Base-by-base conservation (phyloP, 1,139 yeast genomes). In the Saccharomyces hybrid region DNA sequence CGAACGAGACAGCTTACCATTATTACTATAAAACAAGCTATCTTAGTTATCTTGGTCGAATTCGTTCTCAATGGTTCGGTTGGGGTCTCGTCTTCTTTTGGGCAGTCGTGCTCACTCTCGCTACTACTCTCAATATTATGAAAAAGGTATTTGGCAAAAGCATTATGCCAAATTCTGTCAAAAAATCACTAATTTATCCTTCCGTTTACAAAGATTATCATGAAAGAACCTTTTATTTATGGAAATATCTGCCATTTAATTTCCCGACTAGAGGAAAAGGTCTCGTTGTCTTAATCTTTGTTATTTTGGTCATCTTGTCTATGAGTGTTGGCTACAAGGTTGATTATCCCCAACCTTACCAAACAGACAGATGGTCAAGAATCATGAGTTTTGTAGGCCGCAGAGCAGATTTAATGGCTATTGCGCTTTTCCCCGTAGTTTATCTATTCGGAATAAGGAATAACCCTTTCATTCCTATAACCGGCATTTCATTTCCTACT, bases 391-490 rank as follows among this genome's bases (percentile, higher is more conserved):
- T 81, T 60, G 72, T 82, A 48, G 81, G 80, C 49, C 83, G 80
- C 64, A 76, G 88, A 69, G 72, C 81, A 1, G 86, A 81, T 51
- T 60, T 80, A 14, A 69, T 80, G 65, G 69, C 78, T 2, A 67
- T 79, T 48, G 79, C 78, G 54, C 58, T 81, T 50, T 73, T 80
- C 55, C 86, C 87, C 2, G 66, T 77, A n/a, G 68, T 80, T 27
- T 75, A 79, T 55, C 69, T 82, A 55, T 81, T 82, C 66, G 81
- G 84, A 11, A 82, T 83, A 44, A 76, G 86, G 70, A 82, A 82
- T 62, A 82, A 82, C 62, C 81, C 82, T 52, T 73, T 82, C 66
- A 77, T 77, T 58, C 72, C 73, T 66, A 54, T 81, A 16, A 73
- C 82, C 3, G 83, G 83, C 2, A 72, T 80, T 66, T 63, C 77